These are phyloP conservation scores for Fusarium circinatum DNA, from an alignment of 2,329 filamentous ascomycete species.

Conservation along the genomic window DNA sequence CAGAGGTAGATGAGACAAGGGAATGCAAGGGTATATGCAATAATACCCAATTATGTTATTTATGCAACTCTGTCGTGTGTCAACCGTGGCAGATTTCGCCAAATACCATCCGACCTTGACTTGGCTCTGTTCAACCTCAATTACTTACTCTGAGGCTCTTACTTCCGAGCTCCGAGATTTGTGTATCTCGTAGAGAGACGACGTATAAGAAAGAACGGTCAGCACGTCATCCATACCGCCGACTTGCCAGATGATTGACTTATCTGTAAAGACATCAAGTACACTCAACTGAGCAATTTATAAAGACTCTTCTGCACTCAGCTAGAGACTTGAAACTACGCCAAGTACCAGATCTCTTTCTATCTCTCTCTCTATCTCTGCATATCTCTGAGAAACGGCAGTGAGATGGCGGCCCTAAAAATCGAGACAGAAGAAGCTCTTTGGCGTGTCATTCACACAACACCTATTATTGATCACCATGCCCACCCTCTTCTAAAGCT, in stretches of 20 bases:
- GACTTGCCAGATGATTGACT: neutral
- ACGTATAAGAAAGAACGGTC: neutral
- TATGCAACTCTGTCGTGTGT: constrained; percentile 17
- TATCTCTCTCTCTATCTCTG: too few species aligned
- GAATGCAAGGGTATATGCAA: constrained; percentile 25
- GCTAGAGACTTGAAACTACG: neutral
- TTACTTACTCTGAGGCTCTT: neutral
- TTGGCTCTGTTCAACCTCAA: constrained; percentile 3
- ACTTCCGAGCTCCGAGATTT: neutral
- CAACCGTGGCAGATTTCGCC: constrained; percentile 17
- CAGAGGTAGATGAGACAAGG: constrained; percentile 1
- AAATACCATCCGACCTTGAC: neutral
- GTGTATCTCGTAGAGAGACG: neutral
- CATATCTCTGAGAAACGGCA: neutral
- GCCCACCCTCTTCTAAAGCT: constrained; percentile 74
- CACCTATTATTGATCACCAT: constrained; percentile 78
- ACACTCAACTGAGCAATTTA: constrained; percentile 2
- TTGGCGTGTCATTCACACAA: constrained; percentile 57
- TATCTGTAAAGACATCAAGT: neutral
- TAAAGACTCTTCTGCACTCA: neutral
- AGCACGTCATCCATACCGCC: constrained; percentile 2
- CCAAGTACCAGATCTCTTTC: neutral
- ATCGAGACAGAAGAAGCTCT: constrained; percentile 42
- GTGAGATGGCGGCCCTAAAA: constrained; percentile 26
- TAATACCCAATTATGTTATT: constrained; percentile 17